A percentile compares a stretch with the other conserved stretches of the same genome.
Evolutionary conservation across 768 basidiomycete species (phyloP).

Genomic region (Sporobolomyces roseus): DNA sequence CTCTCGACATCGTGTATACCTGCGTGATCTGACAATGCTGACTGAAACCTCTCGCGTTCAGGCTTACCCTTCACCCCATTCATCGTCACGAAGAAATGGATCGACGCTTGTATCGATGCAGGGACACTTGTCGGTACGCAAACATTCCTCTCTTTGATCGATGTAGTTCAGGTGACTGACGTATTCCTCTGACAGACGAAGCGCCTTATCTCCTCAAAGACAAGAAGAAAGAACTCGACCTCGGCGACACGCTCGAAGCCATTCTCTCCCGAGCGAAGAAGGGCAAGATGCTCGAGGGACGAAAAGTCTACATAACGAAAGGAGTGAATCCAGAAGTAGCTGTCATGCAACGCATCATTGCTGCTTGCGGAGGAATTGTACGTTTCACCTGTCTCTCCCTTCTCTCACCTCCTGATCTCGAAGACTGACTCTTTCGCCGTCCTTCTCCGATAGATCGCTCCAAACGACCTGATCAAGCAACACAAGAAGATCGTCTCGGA

Average conservation of each 20-base stretch:
- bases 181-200: slow-evolving; percentile 56
- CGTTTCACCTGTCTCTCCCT: slow-evolving; percentile 2
- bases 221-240: slow-evolving; percentile 61
- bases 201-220: slow-evolving; percentile 62
- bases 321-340: slow-evolving; percentile 60
- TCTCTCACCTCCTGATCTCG: background rate
- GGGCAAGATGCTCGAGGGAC: slow-evolving; percentile 61
- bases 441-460: no score
- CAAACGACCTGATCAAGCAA: slow-evolving; percentile 5
- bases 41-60: background rate
- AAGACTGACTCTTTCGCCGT: background rate
- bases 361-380: slow-evolving; percentile 69
- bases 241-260: slow-evolving; percentile 61
- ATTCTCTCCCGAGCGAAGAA: slow-evolving; percentile 61
- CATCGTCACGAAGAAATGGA: slow-evolving; percentile 68
- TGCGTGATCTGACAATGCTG: background rate
- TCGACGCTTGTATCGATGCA: slow-evolving; percentile 58
- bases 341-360: slow-evolving; percentile 62
- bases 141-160: background rate
- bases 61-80: slow-evolving; percentile 64
- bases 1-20: background rate
- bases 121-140: slow-evolving; percentile 64
- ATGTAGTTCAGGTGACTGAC: background rate
- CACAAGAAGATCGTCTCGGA: slow-evolving; percentile 22
- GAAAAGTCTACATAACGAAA: slow-evolving; percentile 70